phyloP scores from a whole-genome alignment of 2,329 filamentous ascomycete species.

The Pseudogymnoascus sp. region DNA sequence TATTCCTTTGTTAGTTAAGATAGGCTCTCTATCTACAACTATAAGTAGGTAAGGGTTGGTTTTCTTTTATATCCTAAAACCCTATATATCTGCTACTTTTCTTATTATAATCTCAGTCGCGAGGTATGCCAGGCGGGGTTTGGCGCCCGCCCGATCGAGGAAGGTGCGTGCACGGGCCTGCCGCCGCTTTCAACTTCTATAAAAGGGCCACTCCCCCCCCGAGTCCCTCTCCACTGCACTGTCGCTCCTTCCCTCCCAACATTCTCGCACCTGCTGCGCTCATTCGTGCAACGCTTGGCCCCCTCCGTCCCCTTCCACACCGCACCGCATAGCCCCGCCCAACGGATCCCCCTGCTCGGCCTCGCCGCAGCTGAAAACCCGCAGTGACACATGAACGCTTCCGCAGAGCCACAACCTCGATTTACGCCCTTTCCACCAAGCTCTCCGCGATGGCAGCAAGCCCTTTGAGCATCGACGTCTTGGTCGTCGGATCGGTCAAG shows the following conservation, averaged over 20 bases:
- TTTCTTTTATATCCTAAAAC: background rate
- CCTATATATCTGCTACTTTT: background rate
- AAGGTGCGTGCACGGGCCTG: constrained; percentile 14
- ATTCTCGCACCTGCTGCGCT: background rate
- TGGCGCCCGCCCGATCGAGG: constrained; percentile 13
- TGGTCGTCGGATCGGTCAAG: background rate
- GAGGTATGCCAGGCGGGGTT: constrained; percentile 9
- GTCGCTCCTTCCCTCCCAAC: constrained; percentile 3
- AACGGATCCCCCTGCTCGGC: constrained; percentile 1
- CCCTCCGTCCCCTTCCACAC: constrained; percentile 4
- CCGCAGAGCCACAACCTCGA: background rate
- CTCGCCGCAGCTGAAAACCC: constrained; percentile 13
- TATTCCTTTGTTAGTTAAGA: background rate
- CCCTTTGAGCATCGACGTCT: background rate
- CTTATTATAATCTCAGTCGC: background rate
- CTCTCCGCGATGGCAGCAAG: background rate
- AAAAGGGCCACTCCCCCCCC: constrained; percentile 11
- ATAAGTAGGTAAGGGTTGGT: background rate
- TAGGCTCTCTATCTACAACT: background rate
- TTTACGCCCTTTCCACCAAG: background rate
- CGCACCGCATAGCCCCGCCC: background rate
- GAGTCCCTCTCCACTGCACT: constrained; percentile 11
- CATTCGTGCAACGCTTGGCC: background rate
- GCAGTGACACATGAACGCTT: background rate
- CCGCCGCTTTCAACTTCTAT: constrained; percentile 15